These are phyloP conservation scores for Salvia miltiorrhiza DNA, from an alignment of 257 asterid species.

Conservation along the genomic window DNA sequence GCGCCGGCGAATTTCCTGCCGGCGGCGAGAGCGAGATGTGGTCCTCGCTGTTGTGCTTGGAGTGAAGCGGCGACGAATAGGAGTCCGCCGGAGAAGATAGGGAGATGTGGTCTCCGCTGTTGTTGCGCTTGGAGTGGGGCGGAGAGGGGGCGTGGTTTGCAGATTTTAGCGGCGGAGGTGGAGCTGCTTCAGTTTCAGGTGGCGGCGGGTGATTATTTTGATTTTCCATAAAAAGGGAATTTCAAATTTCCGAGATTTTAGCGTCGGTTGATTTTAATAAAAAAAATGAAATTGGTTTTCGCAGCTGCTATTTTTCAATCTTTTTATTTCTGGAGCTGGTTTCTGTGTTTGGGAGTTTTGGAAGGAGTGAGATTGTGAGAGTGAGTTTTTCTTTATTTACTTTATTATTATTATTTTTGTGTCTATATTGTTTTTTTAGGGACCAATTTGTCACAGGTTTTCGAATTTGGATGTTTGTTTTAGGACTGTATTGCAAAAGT, in stretches of 20 bases:
- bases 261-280: background rate
- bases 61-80: constrained; percentile 28
- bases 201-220: constrained; percentile 15
- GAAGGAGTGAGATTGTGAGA: background rate
- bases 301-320: background rate
- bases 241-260: background rate
- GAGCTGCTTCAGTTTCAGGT: constrained; percentile 15
- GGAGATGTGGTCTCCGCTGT: constrained; percentile 41
- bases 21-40: constrained; percentile 40
- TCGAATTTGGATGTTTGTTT: constrained; percentile 6
- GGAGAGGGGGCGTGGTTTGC: constrained; percentile 19
- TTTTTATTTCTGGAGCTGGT: background rate
- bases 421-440: background rate
- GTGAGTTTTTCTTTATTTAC: background rate
- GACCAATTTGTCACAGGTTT: constrained; percentile 11
- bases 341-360: background rate
- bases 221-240: constrained; percentile 22
- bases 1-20: constrained; percentile 42
- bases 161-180: constrained; percentile 1
- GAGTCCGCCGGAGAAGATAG: constrained; percentile 35
- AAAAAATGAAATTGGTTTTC: background rate
- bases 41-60: constrained; percentile 34
- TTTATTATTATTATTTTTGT: background rate
- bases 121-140: constrained; percentile 20
- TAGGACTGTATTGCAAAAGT: background rate